phyloP scores from a whole-genome alignment of 495 filamentous ascomycete species.

The Aspergillus kassunensis region DNA sequence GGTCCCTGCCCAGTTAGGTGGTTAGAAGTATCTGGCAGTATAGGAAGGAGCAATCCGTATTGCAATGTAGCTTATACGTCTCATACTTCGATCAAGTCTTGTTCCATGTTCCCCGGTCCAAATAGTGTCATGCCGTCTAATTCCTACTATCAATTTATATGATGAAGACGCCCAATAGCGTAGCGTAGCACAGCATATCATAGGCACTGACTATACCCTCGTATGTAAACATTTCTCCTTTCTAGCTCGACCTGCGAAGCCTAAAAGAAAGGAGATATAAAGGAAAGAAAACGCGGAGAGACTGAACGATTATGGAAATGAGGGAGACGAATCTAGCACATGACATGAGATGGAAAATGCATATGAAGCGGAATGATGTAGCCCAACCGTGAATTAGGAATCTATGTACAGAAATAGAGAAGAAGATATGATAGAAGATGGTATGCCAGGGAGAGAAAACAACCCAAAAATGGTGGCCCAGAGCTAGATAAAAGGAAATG shows the following conservation, averaged over 20 bases:
- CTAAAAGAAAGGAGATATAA: not conserved
- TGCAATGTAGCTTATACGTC: too few relatives aligned
- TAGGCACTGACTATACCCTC: not conserved
- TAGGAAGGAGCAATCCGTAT: too few relatives aligned
- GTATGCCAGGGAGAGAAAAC: not conserved
- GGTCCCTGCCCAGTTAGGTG: too few relatives aligned
- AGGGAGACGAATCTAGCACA: not conserved
- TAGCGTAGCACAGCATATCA: too few relatives aligned
- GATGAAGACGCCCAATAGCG: too few relatives aligned
- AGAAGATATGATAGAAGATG: not conserved
- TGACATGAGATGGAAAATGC: not conserved
- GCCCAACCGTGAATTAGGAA: not conserved
- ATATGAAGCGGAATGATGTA: not conserved
- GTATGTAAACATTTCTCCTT: not conserved
- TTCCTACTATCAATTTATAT: too few relatives aligned
- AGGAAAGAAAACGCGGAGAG: not conserved
- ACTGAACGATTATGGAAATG: not conserved
- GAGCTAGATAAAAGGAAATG: too few relatives aligned
- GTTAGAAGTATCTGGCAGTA: too few relatives aligned
- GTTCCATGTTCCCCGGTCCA: too few relatives aligned
- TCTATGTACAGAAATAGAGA: constrained; percentile 4
- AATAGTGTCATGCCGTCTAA: too few relatives aligned
- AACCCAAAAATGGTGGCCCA: too few relatives aligned
- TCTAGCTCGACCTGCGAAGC: constrained; percentile 13
- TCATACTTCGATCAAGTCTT: too few relatives aligned